Evolutionary conservation across 306 rosid genomes (phyloP).

Genomic region (Sicyos baderoa): DNA sequence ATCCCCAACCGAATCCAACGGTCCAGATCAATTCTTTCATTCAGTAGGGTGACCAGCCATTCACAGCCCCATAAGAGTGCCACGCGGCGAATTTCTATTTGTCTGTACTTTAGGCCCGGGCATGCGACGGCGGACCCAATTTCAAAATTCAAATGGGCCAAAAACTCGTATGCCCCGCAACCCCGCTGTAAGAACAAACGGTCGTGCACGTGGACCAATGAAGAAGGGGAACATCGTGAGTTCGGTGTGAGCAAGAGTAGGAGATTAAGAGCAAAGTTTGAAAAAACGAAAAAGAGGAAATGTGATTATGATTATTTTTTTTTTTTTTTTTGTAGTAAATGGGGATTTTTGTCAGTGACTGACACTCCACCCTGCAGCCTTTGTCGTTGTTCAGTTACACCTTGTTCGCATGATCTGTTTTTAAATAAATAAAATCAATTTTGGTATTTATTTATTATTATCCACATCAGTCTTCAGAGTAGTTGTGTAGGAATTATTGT

Average conservation of each 20-base stretch:
- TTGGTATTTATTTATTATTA: not conserved
- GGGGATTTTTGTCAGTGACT: not conserved
- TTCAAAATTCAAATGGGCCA: not conserved
- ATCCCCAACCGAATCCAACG: not conserved
- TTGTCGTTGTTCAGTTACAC: not conserved
- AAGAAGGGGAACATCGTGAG: not conserved
- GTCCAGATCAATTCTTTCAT: not conserved
- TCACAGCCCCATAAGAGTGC: no score
- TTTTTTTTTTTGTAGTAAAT: not conserved
- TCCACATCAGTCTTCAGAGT: not conserved
- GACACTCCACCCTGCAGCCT: constrained; percentile 7
- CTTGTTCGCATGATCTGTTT: not conserved
- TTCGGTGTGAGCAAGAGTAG: not conserved
- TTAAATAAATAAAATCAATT: not conserved
- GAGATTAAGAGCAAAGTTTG: not conserved
- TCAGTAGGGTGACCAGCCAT: no score
- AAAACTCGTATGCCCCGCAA: not conserved
- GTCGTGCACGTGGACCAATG: not conserved
- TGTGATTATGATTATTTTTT: no score
- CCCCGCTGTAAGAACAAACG: not conserved
- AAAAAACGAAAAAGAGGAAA: not conserved
- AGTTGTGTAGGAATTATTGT: not conserved
- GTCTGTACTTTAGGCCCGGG: not conserved
- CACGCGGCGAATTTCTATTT: not conserved
- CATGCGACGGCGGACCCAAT: not conserved